Evolutionary conservation across 2,329 filamentous ascomycete genomes (phyloP).

Genomic region (Westerdykella sp.): DNA sequence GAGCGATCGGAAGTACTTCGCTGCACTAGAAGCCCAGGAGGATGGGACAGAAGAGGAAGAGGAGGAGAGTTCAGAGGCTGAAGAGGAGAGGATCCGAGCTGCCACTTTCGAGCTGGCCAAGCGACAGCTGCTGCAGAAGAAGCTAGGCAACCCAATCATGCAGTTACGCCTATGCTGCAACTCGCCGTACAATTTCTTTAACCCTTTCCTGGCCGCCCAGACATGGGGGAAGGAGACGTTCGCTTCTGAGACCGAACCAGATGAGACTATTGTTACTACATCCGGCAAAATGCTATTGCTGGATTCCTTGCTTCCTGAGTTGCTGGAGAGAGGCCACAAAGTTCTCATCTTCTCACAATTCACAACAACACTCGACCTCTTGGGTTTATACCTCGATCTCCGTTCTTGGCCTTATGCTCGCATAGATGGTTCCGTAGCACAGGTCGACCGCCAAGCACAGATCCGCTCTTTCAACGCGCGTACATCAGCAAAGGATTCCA

Average conservation of each 20-base stretch:
- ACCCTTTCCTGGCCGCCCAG: slow-evolving; percentile 60
- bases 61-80: slow-evolving; percentile 41
- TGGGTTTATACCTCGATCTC: slow-evolving; percentile 80
- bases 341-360: slow-evolving; percentile 97
- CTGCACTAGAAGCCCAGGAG: slow-evolving; percentile 59
- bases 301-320: slow-evolving; percentile 70
- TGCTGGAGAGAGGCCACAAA: slow-evolving; percentile 74
- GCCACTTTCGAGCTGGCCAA: slow-evolving; percentile 73
- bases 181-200: slow-evolving; percentile 93
- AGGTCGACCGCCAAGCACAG: slow-evolving; percentile 49
- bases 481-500: slow-evolving; percentile 17
- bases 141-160: slow-evolving; percentile 86
- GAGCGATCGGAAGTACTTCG: slow-evolving; percentile 79
- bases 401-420: slow-evolving; percentile 77
- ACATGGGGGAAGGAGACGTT: slow-evolving; percentile 43
- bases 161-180: slow-evolving; percentile 91
- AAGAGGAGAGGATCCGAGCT: slow-evolving; percentile 59
- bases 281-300: slow-evolving; percentile 96
- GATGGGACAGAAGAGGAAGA: slow-evolving; percentile 35
- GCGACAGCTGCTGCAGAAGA: slow-evolving; percentile 82
- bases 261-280: slow-evolving; percentile 76
- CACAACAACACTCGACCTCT: slow-evolving; percentile 84
- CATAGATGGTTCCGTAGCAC: slow-evolving; percentile 82
- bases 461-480: slow-evolving; percentile 46
- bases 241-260: slow-evolving; percentile 49